Conservation (phyloP, 2,329 filamentous ascomycete species). For the Scedosporium aurantiacum region DNA sequence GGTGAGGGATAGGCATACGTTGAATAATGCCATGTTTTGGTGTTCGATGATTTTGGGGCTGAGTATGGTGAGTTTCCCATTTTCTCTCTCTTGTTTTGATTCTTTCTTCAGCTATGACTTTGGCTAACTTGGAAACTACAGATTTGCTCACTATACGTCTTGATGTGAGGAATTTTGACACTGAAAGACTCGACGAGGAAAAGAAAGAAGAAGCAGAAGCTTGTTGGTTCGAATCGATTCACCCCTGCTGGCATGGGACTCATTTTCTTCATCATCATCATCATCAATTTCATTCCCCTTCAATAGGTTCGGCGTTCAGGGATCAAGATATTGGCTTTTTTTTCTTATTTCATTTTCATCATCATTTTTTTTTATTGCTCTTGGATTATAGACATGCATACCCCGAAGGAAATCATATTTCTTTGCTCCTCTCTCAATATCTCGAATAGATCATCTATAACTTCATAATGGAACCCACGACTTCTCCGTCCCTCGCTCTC, state of each 20-base stretch:
- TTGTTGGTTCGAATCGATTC: not conserved
- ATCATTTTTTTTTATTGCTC: too few species aligned
- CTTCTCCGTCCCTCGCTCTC: too few species aligned
- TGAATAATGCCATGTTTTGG: slow-evolving; percentile 91
- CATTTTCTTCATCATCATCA: too few species aligned
- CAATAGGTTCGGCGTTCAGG: not conserved
- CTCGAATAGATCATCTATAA: not conserved
- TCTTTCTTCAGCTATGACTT: not conserved
- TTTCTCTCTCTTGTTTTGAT: slow-evolving; percentile 7
- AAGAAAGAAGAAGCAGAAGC: not conserved
- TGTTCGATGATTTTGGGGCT: slow-evolving; percentile 80
- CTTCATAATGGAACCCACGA: too few species aligned
- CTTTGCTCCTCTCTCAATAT: not conserved
- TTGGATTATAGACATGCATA: too few species aligned
- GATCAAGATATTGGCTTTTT: too few species aligned
- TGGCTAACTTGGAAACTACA: slow-evolving; percentile 14
- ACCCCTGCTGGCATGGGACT: too few species aligned
- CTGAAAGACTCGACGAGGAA: not conserved
- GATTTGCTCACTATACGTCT: slow-evolving; percentile 44
- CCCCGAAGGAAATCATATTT: not conserved
- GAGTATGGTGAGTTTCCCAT: slow-evolving; percentile 60
- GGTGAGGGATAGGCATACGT: slow-evolving; percentile 61
- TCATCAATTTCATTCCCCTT: not conserved
- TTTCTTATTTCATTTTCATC: too few species aligned
- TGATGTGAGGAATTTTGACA: slow-evolving; percentile 24